Evolutionary conservation across 441 rosid genomes (phyloP).

Genomic region (Populus hybrid): DNA sequence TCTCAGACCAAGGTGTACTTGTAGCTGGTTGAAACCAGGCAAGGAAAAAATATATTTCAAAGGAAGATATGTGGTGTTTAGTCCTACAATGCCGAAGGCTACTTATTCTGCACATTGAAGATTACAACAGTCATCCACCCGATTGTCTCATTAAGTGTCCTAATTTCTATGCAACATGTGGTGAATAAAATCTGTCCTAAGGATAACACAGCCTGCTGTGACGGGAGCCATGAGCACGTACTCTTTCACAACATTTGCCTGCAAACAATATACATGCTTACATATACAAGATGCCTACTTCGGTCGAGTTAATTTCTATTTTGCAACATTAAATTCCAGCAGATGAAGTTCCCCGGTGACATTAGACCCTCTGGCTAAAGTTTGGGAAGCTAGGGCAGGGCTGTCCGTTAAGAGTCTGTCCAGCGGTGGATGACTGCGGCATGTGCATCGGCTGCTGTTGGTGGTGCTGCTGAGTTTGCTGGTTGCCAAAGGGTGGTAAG

Average conservation of each 20-base stretch:
- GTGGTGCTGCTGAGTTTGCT: constrained; percentile 36
- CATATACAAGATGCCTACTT: constrained; percentile 33
- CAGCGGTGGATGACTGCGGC: constrained; percentile 38
- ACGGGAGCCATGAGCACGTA: constrained; percentile 12
- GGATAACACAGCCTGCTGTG: not conserved
- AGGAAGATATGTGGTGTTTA: not conserved
- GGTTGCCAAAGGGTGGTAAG: constrained; percentile 43
- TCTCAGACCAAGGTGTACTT: too few relatives aligned
- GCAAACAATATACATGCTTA: constrained; percentile 32
- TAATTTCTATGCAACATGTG: constrained; percentile 7
- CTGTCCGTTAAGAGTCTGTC: constrained; percentile 43
- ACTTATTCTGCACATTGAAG: constrained; percentile 5
- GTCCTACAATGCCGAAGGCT: not conserved
- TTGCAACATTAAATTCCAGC: constrained; percentile 9
- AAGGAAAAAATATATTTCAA: not conserved
- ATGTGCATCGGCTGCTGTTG: constrained; percentile 35
- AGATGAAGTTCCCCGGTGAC: constrained; percentile 8
- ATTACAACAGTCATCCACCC: not conserved
- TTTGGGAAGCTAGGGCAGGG: constrained; percentile 46
- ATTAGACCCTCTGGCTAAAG: constrained; percentile 57
- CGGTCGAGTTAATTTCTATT: constrained; percentile 14
- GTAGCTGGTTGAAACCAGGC: not conserved
- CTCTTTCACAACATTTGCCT: constrained; percentile 24
- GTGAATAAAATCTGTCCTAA: constrained; percentile 6
- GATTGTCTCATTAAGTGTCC: constrained; percentile 4